Conservation (phyloP, 768 basidiomycete species). For the Xerocomellus amylosporus region DNA sequence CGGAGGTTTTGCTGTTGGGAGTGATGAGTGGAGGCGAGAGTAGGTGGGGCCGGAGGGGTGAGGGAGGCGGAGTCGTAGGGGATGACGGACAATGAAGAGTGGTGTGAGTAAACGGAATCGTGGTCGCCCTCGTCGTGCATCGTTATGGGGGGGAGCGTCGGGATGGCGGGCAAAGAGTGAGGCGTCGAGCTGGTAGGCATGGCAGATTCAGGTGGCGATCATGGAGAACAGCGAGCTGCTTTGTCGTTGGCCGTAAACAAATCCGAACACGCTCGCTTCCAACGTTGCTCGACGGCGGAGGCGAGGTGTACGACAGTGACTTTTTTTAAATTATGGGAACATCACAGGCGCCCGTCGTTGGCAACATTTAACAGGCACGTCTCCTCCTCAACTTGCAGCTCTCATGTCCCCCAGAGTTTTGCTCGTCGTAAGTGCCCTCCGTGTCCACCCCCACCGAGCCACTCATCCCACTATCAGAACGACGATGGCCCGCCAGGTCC, state of each 20-base stretch:
- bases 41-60: constrained; percentile 25
- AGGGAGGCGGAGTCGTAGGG: constrained; percentile 43
- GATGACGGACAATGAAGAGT: constrained; percentile 35
- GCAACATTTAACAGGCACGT: constrained; percentile 1
- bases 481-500: constrained; percentile 78
- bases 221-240: constrained; percentile 8
- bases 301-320: not conserved
- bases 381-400: not conserved
- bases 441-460: not conserved
- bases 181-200: constrained; percentile 24
- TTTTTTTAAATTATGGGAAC: constrained; percentile 25
- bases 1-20: constrained; percentile 43
- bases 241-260: constrained; percentile 5
- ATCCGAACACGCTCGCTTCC: not conserved
- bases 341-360: constrained; percentile 8
- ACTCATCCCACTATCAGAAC: constrained; percentile 47
- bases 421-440: constrained; percentile 40
- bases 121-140: constrained; percentile 36
- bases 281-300: constrained; percentile 9
- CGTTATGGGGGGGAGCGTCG: constrained; percentile 44
- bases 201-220: constrained; percentile 15
- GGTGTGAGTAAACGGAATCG: constrained; percentile 22
- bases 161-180: constrained; percentile 36
- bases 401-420: constrained; percentile 33
- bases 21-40: constrained; percentile 19